Evolutionary conservation across 164 flowering plant genomes (phyloP).

Genomic region (Nymphaea colorata): DNA sequence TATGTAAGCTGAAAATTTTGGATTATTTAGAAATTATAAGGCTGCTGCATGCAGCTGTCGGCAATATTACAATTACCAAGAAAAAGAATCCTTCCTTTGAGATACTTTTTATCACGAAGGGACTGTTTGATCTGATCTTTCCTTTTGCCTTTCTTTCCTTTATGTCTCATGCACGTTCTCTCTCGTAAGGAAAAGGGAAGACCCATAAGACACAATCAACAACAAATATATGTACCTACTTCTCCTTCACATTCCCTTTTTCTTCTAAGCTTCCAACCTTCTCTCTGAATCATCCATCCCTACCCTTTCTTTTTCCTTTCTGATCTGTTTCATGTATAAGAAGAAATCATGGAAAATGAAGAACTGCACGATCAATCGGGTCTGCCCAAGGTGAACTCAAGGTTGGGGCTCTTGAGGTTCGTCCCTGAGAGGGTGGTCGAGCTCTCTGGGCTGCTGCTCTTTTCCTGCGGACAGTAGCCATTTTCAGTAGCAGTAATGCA

Average conservation of each 20-base stretch:
- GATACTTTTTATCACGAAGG: not conserved
- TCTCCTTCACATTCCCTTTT: not conserved
- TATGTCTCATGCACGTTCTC: not conserved
- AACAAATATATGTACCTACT: too few species aligned
- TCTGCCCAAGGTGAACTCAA: conserved; percentile 88
- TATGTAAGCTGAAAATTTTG: too few species aligned
- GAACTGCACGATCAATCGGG: conserved; percentile 23
- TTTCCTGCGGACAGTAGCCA: conserved; percentile 43
- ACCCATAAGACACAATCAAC: not conserved
- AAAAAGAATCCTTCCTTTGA: not conserved
- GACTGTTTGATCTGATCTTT: not conserved
- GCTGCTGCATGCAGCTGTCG: not conserved
- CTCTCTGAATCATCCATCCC: not conserved
- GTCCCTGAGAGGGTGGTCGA: conserved; percentile 34
- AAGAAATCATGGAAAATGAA: not conserved
- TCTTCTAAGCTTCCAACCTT: not conserved
- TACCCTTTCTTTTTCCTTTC: too few species aligned
- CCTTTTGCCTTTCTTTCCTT: not conserved
- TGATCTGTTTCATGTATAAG: not conserved
- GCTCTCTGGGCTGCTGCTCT: conserved; percentile 36
- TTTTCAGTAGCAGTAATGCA: conserved; percentile 14
- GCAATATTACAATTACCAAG: not conserved
- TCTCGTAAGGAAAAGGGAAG: not conserved
- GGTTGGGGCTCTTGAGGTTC: conserved; percentile 67
- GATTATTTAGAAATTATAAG: too few species aligned